These are phyloP conservation scores for Cenococcum geophilum DNA, from an alignment of 495 filamentous ascomycete species.

Conservation along the genomic window DNA sequence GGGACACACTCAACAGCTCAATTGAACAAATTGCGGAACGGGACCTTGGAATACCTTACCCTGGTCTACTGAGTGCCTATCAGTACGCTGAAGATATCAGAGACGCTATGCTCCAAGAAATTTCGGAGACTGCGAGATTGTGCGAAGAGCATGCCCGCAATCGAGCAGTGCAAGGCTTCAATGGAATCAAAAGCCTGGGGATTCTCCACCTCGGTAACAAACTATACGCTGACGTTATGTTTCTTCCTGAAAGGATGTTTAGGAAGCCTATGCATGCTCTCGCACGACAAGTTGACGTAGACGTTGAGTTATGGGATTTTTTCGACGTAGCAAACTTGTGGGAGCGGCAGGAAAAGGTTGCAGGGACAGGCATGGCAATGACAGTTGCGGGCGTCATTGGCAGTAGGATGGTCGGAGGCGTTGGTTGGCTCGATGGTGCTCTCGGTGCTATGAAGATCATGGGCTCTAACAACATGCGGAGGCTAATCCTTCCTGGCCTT, in stretches of 20 bases:
- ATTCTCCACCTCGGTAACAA: conserved; percentile 82
- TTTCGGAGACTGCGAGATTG: conserved; percentile 64
- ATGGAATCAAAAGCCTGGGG: conserved; percentile 78
- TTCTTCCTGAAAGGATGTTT: conserved; percentile 92
- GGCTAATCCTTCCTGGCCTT: conserved; percentile 73
- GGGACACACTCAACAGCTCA: conserved; percentile 60
- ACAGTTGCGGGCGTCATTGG: conserved; percentile 85
- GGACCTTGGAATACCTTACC: conserved; percentile 76
- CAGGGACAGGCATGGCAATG: conserved; percentile 86
- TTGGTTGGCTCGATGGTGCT: conserved; percentile 83
- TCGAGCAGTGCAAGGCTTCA: conserved; percentile 76
- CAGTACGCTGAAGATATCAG: conserved; percentile 89
- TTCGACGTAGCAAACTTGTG: conserved; percentile 77
- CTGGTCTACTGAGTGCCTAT: conserved; percentile 77
- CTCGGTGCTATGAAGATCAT: conserved; percentile 71
- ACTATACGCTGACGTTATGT: conserved; percentile 67
- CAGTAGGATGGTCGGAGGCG: conserved; percentile 69
- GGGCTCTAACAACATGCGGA: conserved; percentile 76
- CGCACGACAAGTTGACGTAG: conserved; percentile 75
- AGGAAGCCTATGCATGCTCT: conserved; percentile 68
- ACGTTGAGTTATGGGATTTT: conserved; percentile 87
- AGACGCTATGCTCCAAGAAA: conserved; percentile 80
- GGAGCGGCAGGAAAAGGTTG: conserved; percentile 89
- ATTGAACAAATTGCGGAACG: conserved; percentile 70
- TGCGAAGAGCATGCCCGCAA: conserved; percentile 81